Evolutionary conservation across 495 filamentous ascomycete species (phyloP), one percentile per base, ranked within the genome.

Genomic region (Aspergillus saccharolyticus): DNA sequence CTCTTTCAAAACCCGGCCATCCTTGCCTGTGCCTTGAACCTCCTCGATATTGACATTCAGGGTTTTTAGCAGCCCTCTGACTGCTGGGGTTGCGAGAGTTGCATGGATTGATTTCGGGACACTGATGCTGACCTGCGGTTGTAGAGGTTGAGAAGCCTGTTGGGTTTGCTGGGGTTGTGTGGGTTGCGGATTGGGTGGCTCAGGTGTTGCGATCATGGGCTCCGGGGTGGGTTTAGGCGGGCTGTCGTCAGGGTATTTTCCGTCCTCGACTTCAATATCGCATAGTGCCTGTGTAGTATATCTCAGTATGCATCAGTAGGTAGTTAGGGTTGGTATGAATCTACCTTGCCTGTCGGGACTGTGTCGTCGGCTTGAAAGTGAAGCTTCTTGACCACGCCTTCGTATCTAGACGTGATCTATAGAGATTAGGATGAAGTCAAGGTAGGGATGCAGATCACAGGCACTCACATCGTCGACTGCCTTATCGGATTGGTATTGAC

Each of bases 401-500:
- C 88, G 67, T 94, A 99, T 49, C 91, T 83, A 53, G 91, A 96
- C 25, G 94, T 96, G 54, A 99, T 99, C 83, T 89, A 56, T 12
- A 19, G 24, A 12, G 52, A 39, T 67, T 39, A 68, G 48, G 3
- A 46, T 47, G 10, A 9, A 45, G 52, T 45, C 56, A 25, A 62
- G 56, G 39, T 16, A 18, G 7, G 10, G 5, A 22, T 24, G 15
- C 9, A 10, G 39, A 39, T 8, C 15, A 19, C 1, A 43, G 33
- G 19, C 15, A 63, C 74, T 62, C 64, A 88, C 85, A 76, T 97
- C 94, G 43, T 96, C 91, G n/a, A 90, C 92, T 15, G 95, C 95
- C 72, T 99, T 99, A 74, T 99, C 95, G 54, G 89, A 94, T 69
- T 97, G 94, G 43, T 97, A 95, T 74, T 99, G 94, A 71, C 95